phyloP scores from a whole-genome alignment of 106 monocot species.

The Platanthera zijinensis region DNA sequence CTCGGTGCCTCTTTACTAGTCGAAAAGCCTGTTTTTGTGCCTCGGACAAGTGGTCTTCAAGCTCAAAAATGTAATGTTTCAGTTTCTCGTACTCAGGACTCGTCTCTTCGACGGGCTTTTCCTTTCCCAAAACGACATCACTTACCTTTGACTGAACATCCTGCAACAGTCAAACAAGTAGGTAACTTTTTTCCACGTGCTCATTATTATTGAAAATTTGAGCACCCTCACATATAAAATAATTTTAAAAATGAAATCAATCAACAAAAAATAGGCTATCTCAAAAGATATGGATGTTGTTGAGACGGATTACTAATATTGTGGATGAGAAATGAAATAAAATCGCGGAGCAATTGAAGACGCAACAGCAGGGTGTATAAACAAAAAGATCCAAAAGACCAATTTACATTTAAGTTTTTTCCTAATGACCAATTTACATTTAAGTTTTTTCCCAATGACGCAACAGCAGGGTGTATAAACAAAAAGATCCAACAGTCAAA shows the following conservation, averaged over 20 bases:
- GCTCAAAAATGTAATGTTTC: slow-evolving; percentile 79
- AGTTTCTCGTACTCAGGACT: slow-evolving; percentile 93
- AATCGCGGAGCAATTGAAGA: neutral
- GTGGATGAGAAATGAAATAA: neutral
- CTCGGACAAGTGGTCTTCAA: slow-evolving; percentile 89
- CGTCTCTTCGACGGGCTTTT: slow-evolving; percentile 93
- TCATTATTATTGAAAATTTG: neutral
- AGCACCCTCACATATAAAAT: neutral
- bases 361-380: neutral
- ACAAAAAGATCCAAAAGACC: neutral
- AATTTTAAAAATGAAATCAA: neutral
- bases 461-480: no score
- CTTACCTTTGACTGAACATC: slow-evolving; percentile 96
- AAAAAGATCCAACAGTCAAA: no score
- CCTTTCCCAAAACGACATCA: slow-evolving; percentile 98
- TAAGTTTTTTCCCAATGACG: no score
- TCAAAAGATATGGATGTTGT: neutral
- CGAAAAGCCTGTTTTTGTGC: slow-evolving; percentile 96
- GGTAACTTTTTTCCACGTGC: slow-evolving; percentile 5
- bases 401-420: neutral
- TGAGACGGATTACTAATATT: neutral
- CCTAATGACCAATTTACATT: neutral
- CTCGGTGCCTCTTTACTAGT: slow-evolving; percentile 92
- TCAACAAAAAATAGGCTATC: neutral
- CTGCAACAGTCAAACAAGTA: slow-evolving; percentile 27